These are phyloP conservation scores for Thelonectria blattea DNA, from an alignment of 2,329 filamentous ascomycete genomes.

Conservation along the genomic window DNA sequence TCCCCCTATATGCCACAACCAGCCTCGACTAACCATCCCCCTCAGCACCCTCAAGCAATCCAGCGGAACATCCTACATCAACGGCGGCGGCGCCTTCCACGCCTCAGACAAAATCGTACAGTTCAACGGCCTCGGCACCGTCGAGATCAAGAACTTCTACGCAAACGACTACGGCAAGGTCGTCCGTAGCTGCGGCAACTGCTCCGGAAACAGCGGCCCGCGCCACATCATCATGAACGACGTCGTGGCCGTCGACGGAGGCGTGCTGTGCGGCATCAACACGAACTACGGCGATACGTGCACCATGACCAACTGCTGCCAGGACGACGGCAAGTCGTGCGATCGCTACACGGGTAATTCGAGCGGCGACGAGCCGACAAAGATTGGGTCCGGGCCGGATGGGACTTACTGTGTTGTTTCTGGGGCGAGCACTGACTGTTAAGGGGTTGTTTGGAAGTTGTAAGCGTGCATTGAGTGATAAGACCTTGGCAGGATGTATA, in stretches of 20 bases:
- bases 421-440: constrained; percentile 25
- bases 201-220: constrained; percentile 29
- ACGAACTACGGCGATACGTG: constrained; percentile 36
- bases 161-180: constrained; percentile 53
- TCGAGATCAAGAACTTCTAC: constrained; percentile 39
- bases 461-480: background rate
- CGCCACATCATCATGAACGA: constrained; percentile 28
- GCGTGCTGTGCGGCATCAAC: constrained; percentile 34
- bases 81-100: constrained; percentile 51
- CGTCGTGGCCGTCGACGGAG: constrained; percentile 30
- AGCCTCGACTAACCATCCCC: background rate
- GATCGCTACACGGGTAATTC: constrained; percentile 30
- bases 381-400: constrained; percentile 29
- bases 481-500: background rate
- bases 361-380: constrained; percentile 27
- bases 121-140: constrained; percentile 50
- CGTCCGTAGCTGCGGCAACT: constrained; percentile 55
- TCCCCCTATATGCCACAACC: background rate
- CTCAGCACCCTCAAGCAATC: constrained; percentile 45
- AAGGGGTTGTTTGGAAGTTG: background rate
- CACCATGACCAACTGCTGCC: constrained; percentile 32
- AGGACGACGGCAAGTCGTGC: constrained; percentile 31
- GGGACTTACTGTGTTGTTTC: constrained; percentile 23
- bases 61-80: constrained; percentile 48
- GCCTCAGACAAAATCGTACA: constrained; percentile 49